These are phyloP conservation scores for Zychaea mexicana DNA, from an alignment of 371 early-diverging fungal species.

Conservation along the genomic window DNA sequence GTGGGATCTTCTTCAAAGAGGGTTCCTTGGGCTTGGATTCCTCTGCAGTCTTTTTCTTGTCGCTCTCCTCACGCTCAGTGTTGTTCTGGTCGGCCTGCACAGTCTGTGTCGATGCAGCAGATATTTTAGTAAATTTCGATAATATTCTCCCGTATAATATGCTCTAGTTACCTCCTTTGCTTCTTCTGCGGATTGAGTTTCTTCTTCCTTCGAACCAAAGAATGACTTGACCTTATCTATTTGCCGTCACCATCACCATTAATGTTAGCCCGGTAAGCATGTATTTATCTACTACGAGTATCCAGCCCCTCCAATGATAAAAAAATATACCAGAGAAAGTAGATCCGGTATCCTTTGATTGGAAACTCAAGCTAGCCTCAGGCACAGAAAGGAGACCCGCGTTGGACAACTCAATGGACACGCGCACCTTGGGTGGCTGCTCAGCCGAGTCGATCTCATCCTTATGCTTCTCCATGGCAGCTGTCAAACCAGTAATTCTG, in stretches of 20 bases:
- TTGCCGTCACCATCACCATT: too few relatives aligned
- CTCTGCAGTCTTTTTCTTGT: conserved; percentile 11
- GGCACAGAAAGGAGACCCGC: conserved; percentile 68
- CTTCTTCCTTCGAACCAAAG: conserved; percentile 65
- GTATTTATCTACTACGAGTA: too few relatives aligned
- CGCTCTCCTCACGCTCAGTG: conserved; percentile 7
- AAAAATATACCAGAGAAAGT: conserved; percentile 35
- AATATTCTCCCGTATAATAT: too few relatives aligned
- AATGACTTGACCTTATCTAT: conserved; percentile 74
- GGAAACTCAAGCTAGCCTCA: conserved; percentile 58
- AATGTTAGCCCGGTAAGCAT: too few relatives aligned
- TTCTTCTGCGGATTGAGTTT: conserved; percentile 19
- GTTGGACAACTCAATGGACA: conserved; percentile 70
- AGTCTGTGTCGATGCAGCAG: too few relatives aligned
- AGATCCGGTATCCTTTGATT: conserved; percentile 40
- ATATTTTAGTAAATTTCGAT: too few relatives aligned
- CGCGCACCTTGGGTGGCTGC: conserved; percentile 80
- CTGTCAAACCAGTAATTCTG: conserved; percentile 73
- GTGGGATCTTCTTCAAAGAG: conserved; percentile 40
- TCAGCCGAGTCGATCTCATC: conserved; percentile 48
- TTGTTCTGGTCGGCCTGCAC: conserved; percentile 4
- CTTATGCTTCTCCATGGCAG: conserved; percentile 67
- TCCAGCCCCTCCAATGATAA: not conserved
- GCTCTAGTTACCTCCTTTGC: conserved; percentile 14
- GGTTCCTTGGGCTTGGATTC: conserved; percentile 30